Base-by-base conservation (phyloP, 164 flowering plant species). In the Echeveria elegans region DNA sequence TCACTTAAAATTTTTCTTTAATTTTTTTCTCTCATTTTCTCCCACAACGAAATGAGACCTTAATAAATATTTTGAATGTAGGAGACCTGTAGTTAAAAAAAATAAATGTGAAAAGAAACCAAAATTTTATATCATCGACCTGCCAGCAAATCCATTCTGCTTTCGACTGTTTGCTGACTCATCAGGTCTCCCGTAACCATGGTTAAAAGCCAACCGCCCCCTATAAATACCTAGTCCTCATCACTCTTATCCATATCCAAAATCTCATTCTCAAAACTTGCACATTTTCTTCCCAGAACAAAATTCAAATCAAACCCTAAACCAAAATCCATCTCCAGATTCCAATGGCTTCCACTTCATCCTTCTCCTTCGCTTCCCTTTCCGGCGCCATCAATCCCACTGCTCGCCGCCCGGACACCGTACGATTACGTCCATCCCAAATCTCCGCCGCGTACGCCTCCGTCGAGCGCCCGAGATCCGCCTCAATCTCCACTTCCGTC, bases 401-500 rank as follows among this genome's bases (percentile, higher is more conserved):
- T 2, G 14, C 7, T 16, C 45, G 45, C 45, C 10, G 45, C 45
- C 45, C 45, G 12, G 45, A 2, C 12, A 10, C 14, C 45, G 14
- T 40, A 4, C 40, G 40, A 40, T n/a, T n/a, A n/a, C n/a, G n/a
- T n/a, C n/a, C n/a, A n/a, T n/a, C n/a, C n/a, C n/a, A n/a, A n/a
- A n/a, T 32, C 31, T 16, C 73, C 63, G 70, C 77, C 56, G 43
- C 67, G 2, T 34, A 24, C 36, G 26, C 77, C 24, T 7, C 78
- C 38, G 37, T 64, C 19, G 63, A 41, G 59, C 47, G 23, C n/a
- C 71, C 0, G n/a, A 53, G 19, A 18, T 21, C 58, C 29, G 23
- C 61, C n/a, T n/a, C n/a, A n/a, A n/a, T n/a, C 64, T 48, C 66
- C 69, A 59, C 78, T 1, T 4, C 78, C 6, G 34, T 66, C 68